Conservation (phyloP, 805 yeast genomes). For the Phaffomyces opuntiae region DNA sequence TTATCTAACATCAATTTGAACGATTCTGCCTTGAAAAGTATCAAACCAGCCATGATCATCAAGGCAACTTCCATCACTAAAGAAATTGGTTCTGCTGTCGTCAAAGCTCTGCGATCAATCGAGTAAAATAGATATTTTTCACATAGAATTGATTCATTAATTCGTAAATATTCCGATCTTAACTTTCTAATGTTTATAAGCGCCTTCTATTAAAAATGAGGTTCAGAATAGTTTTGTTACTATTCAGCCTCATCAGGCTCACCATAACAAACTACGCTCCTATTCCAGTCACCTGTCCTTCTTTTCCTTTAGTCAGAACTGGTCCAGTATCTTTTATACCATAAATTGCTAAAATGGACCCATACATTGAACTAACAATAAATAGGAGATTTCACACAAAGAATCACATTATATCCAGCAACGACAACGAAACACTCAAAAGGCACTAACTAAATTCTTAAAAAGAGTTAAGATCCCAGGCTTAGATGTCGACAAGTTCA, state of each 20-base stretch:
- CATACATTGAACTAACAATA: not conserved
- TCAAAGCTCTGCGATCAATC: constrained; percentile 22
- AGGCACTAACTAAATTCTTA: constrained; percentile 25
- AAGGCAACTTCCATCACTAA: constrained; percentile 53
- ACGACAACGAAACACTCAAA: constrained; percentile 26
- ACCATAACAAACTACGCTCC: constrained; percentile 6
- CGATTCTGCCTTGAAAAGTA: constrained; percentile 45
- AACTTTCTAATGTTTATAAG: not conserved
- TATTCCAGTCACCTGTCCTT: constrained; percentile 7
- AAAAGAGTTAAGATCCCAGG: constrained; percentile 27
- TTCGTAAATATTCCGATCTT: no score
- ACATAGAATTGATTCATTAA: not conserved
- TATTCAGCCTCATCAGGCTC: not conserved
- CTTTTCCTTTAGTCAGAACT: constrained; percentile 6
- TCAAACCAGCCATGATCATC: constrained; percentile 38
- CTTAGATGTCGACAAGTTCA: constrained; percentile 24
- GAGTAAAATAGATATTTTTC: not conserved
- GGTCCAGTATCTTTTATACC: constrained; percentile 7
- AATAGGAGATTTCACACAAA: constrained; percentile 3
- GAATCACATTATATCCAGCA: constrained; percentile 24
- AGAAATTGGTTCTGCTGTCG: constrained; percentile 56
- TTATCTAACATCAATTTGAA: constrained; percentile 61
- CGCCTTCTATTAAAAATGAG: not conserved
- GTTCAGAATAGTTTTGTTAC: not conserved
- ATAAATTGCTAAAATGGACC: not conserved